These are phyloP conservation scores for Pseudopithomyces maydicus DNA, from an alignment of 2,329 filamentous ascomycete genomes.

Conservation along the genomic window DNA sequence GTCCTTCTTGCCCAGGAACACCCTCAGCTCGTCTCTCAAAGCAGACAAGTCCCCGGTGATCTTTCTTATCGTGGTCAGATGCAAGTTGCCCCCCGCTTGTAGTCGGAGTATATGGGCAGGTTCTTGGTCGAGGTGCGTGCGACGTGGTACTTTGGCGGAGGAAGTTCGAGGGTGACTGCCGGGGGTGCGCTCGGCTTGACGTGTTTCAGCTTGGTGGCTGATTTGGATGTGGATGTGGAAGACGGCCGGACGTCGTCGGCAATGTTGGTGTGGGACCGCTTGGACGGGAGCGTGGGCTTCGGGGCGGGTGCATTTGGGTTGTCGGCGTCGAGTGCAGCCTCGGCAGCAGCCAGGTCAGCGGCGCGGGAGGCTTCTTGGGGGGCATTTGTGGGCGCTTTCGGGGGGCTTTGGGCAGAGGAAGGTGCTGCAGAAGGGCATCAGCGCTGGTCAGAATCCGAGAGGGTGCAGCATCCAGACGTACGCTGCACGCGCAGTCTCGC, in stretches of 20 bases:
- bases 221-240: background rate
- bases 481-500: slow-evolving; percentile 31
- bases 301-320: slow-evolving; percentile 31
- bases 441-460: background rate
- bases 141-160: slow-evolving; percentile 67
- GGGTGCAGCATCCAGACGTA: slow-evolving; percentile 18
- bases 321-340: slow-evolving; percentile 41
- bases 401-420: slow-evolving; percentile 18
- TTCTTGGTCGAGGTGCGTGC: slow-evolving; percentile 72
- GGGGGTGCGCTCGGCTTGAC: slow-evolving; percentile 9
- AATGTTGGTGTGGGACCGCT: slow-evolving; percentile 7
- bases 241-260: background rate
- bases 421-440: slow-evolving; percentile 12
- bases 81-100: slow-evolving; percentile 78
- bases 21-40: slow-evolving; percentile 67
- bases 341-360: slow-evolving; percentile 39
- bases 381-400: slow-evolving; percentile 9
- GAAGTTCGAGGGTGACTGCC: slow-evolving; percentile 15
- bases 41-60: slow-evolving; percentile 72
- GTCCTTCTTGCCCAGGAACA: slow-evolving; percentile 61
- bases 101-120: slow-evolving; percentile 76
- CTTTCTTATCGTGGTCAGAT: slow-evolving; percentile 77
- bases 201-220: background rate
- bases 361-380: slow-evolving; percentile 33
- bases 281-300: slow-evolving; percentile 29